phyloP scores from a whole-genome alignment of 495 filamentous ascomycete genomes.

The Penicillium cosmopolitanum region DNA sequence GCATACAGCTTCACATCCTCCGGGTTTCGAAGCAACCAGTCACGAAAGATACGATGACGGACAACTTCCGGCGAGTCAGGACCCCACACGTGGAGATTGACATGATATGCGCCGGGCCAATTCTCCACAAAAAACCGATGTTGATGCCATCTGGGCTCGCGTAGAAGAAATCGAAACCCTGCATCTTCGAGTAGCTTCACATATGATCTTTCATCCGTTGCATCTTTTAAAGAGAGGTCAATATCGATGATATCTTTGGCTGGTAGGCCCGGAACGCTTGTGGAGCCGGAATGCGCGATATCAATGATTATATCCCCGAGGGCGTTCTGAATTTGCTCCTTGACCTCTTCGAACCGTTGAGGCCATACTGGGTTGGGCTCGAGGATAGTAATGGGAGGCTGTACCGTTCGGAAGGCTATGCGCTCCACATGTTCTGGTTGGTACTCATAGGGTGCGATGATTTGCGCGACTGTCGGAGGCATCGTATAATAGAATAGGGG shows the following conservation, averaged over 20 bases:
- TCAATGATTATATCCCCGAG: conserved; percentile 30
- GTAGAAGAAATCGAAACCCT: conserved; percentile 49
- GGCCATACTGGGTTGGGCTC: conserved; percentile 49
- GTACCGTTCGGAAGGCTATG: conserved; percentile 9
- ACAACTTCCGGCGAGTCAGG: conserved; percentile 43
- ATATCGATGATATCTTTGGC: conserved; percentile 56
- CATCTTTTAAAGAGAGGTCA: conserved; percentile 47
- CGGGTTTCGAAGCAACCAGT: conserved; percentile 44
- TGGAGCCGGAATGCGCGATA: conserved; percentile 52
- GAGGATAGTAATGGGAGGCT: conserved; percentile 36
- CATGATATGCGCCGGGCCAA: conserved; percentile 29
- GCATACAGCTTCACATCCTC: conserved; percentile 45
- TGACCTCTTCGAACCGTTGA: conserved; percentile 32
- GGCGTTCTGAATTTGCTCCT: conserved; percentile 36
- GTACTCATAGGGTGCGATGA: conserved; percentile 16
- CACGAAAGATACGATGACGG: conserved; percentile 50
- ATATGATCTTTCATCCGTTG: conserved; percentile 42
- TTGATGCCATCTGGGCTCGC: conserved; percentile 50
- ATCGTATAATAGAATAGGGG: neutral
- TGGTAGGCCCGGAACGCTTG: conserved; percentile 50
- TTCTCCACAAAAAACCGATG: conserved; percentile 48
- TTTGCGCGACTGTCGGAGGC: conserved; percentile 19
- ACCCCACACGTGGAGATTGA: conserved; percentile 54
- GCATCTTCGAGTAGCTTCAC: conserved; percentile 44
- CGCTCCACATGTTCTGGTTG: conserved; percentile 15